These are phyloP conservation scores for Nicotiana obtusifolia DNA, from an alignment of 257 asterid genomes.

Conservation along the genomic window DNA sequence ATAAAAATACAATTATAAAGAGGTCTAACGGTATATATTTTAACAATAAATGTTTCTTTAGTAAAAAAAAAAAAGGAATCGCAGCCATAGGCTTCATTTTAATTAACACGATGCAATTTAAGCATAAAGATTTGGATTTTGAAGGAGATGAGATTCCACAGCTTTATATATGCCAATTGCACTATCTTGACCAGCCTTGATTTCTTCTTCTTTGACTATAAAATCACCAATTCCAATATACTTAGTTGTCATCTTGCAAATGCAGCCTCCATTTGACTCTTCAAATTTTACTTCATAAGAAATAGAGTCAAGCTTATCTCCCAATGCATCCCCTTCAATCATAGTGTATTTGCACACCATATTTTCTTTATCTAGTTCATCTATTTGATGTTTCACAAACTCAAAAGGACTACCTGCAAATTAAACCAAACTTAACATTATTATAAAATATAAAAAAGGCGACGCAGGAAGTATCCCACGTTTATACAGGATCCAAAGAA, in stretches of 20 bases:
- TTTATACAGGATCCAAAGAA: fast-evolving
- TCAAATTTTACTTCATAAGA: slow-evolving; percentile 24
- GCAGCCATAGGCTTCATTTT: background rate
- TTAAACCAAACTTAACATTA: background rate
- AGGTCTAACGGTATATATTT: too few species aligned
- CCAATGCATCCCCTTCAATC: slow-evolving; percentile 31
- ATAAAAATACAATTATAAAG: too few species aligned
- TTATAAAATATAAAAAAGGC: too few species aligned
- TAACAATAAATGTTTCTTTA: too few species aligned
- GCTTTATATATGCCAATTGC: slow-evolving; percentile 26
- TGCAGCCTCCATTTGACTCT: slow-evolving; percentile 26
- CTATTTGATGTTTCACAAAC: slow-evolving; percentile 30
- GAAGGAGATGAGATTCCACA: slow-evolving; percentile 24
- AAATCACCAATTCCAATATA: slow-evolving; percentile 29
- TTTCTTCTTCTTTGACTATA: slow-evolving; percentile 24
- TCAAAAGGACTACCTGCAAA: slow-evolving; percentile 22
- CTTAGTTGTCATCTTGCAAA: slow-evolving; percentile 22
- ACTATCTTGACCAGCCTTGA: slow-evolving; percentile 33
- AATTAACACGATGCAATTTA: background rate
- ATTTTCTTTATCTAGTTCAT: slow-evolving; percentile 22
- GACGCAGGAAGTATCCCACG: fast-evolving
- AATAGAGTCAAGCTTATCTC: slow-evolving; percentile 25
- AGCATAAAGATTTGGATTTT: slow-evolving; percentile 18
- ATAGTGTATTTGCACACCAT: slow-evolving; percentile 26
- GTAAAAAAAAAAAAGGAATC: background rate